Evolutionary conservation across 1,284 basidiomycete genomes (phyloP), one percentile per base, ranked within the genome.

Genomic region (Thelephora terrestris): DNA sequence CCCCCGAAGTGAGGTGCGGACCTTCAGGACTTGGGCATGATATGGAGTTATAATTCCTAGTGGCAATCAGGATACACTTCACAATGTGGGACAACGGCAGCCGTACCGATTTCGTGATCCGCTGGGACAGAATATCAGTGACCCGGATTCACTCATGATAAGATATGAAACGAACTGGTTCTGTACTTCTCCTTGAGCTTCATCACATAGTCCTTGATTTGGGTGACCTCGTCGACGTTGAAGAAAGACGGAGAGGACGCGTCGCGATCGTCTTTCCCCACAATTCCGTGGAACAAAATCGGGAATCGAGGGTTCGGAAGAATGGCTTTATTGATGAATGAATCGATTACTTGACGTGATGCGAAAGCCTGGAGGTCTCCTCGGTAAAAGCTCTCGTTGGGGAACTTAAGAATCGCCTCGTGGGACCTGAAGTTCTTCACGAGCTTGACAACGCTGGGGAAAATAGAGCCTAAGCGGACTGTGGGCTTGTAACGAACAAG

Each of bases 201-300:
- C 24, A 58, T 47, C 18, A 70, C 68, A 53, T 82, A 82, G 2
- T 60, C 55, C 55, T 76, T 78, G 43, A 81, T 77, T 45, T 74
- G 65, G 0, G 70, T 61, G 0, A 69, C 71, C 55, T 84, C 80
- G 35, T 73, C 69, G 34, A 75, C 67, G 50, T 83, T 84, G 64
- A 81, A 81, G 63, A 79, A 83, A 0, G 80, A 83, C 0, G 79
- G 80, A 0, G 79, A 81, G 0, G 70, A 71, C 3, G 70, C 71
- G 57, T 84, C 79, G 5, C 78, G 71, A 34, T 73, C 66, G 53
- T 84, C 80, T 50, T 75, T 73, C n/a, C 81, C 80, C 29, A 65
- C 55, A 16, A 82, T 67, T 3, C 70, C 69, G 55, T 81, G 78
- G 61, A 83, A 79, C 1, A 83, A 61, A 17, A 82, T 58, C 0